phyloP scores from a whole-genome alignment of 1,139 yeast species.

The Trichomonascaceae sp. region DNA sequence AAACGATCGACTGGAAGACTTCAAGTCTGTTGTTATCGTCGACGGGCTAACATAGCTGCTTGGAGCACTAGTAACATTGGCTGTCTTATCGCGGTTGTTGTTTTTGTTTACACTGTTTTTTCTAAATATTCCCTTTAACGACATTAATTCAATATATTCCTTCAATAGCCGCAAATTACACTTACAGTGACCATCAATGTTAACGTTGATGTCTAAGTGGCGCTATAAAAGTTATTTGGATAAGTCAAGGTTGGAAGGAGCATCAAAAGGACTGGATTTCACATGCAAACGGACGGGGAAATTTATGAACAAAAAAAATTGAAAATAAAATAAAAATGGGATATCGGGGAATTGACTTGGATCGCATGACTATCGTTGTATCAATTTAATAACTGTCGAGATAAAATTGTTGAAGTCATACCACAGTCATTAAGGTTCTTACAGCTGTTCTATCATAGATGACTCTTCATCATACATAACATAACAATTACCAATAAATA shows the following conservation, averaged over 20 bases:
- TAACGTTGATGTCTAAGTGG: not conserved
- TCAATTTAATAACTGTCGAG: not conserved
- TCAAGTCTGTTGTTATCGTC: not conserved
- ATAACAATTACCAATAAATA: too few relatives aligned
- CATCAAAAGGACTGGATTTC: not conserved
- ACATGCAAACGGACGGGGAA: not conserved
- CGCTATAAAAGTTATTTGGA: not conserved
- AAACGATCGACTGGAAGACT: constrained; percentile 1
- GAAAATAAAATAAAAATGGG: too few relatives aligned
- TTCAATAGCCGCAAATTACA: not conserved
- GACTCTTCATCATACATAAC: not conserved
- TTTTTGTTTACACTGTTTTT: not conserved
- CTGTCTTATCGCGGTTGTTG: not conserved
- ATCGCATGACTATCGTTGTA: not conserved
- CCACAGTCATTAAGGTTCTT: too few relatives aligned
- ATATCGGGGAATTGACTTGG: too few relatives aligned
- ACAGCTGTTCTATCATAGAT: not conserved
- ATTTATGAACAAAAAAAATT: not conserved
- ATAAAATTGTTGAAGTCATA: too few relatives aligned
- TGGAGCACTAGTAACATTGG: constrained; percentile 1
- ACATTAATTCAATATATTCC: not conserved
- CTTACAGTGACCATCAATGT: not conserved
- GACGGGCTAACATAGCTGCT: constrained; percentile 1
- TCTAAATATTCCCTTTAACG: not conserved
- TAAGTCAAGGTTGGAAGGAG: not conserved